A percentile compares a stretch with the other conserved stretches of the same genome.
Evolutionary conservation across 2,329 filamentous ascomycete species (phyloP).

Genomic region (Apiospora sp.): DNA sequence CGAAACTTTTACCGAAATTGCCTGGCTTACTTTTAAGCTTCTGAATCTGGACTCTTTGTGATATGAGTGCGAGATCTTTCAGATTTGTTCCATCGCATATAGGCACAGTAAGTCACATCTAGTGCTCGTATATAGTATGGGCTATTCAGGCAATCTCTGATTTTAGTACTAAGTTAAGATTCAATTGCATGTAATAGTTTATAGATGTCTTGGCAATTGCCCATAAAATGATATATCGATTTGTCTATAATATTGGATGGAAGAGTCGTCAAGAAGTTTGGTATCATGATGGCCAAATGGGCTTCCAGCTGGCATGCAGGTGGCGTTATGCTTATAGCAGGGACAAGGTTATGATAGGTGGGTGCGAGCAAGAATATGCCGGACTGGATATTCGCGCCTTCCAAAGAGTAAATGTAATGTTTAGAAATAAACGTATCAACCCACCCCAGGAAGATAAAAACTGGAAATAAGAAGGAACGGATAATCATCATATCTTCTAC

Average conservation of each 20-base stretch:
- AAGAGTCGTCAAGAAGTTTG: neutral
- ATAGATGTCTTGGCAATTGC: too few species aligned
- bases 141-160: neutral
- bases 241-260: neutral
- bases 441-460: neutral
- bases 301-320: conserved; percentile 12
- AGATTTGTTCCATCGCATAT: neutral
- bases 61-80: neutral
- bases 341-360: neutral
- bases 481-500: neutral
- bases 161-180: neutral
- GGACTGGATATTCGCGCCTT: neutral
- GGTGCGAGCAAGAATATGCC: neutral
- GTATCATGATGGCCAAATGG: neutral
- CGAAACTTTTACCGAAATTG: neutral
- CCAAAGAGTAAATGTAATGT: neutral
- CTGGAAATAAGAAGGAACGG: too few species aligned
- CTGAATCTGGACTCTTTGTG: neutral
- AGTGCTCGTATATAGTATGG: neutral
- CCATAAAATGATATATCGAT: too few species aligned
- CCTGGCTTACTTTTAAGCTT: neutral
- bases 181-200: neutral
- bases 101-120: neutral
- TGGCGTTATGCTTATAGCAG: conserved; percentile 6
- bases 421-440: neutral